Percentiles rank a stretch among this genome's conserved stretches.
Evolutionary conservation across 805 yeast species (phyloP).

Genomic region (Metschnikowia vanudenii): DNA sequence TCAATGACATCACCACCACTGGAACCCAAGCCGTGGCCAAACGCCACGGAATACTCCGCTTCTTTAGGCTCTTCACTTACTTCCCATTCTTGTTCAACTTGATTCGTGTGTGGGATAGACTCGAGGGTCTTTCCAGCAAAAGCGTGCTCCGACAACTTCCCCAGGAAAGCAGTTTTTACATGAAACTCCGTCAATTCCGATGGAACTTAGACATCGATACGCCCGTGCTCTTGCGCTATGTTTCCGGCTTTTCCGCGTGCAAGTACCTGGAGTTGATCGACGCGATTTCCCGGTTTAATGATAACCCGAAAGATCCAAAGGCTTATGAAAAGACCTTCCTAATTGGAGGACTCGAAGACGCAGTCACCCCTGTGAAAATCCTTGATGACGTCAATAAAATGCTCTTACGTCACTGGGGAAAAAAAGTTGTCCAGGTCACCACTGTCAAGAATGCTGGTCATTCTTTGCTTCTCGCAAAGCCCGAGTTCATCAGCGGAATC

Average conservation of each 20-base stretch:
- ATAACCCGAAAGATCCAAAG: conserved; percentile 29
- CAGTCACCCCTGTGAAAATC: conserved; percentile 48
- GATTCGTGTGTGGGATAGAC: conserved; percentile 58
- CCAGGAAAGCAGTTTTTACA: conserved; percentile 29
- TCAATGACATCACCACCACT: neutral
- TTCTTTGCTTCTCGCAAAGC: conserved; percentile 59
- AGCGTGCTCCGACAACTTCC: conserved; percentile 59
- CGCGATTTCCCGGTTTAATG: conserved; percentile 37
- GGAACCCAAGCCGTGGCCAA: neutral
- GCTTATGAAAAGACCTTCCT: conserved; percentile 48
- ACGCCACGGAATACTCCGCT: conserved; percentile 1
- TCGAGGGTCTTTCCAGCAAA: conserved; percentile 57
- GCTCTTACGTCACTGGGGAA: conserved; percentile 23
- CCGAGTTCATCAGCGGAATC: conserved; percentile 61
- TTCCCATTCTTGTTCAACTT: conserved; percentile 50
- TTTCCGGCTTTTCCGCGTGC: conserved; percentile 48
- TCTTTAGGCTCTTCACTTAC: conserved; percentile 33
- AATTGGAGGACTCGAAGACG: conserved; percentile 58
- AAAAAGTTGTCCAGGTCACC: conserved; percentile 32
- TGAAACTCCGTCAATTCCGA: conserved; percentile 57
- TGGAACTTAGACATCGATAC: conserved; percentile 70
- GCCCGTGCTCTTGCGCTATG: conserved; percentile 50
- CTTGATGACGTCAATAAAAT: conserved; percentile 31
- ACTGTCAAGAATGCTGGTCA: conserved; percentile 59
- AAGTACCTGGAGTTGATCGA: conserved; percentile 42